phyloP scores from a whole-genome alignment of 1,139 yeast genomes.

The Pichia sp. region DNA sequence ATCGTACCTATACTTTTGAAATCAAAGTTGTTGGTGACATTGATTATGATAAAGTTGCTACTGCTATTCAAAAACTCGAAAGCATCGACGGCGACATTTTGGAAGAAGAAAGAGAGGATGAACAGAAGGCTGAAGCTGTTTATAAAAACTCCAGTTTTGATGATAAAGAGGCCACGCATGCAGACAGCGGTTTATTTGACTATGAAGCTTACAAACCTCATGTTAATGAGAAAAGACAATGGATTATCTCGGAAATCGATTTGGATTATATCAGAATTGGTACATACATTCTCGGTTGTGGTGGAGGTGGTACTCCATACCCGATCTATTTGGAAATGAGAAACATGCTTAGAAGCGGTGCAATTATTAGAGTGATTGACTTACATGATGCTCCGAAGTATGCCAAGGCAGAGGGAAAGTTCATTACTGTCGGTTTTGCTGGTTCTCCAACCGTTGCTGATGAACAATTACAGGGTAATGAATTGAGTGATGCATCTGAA shows the following conservation, averaged over 20 bases:
- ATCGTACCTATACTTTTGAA: background rate
- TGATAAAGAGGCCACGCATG: background rate
- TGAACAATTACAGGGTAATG: slow-evolving; percentile 4
- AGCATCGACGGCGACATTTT: background rate
- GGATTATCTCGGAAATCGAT: background rate
- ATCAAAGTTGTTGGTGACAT: slow-evolving; percentile 5
- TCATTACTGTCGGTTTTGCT: background rate
- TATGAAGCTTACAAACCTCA: background rate
- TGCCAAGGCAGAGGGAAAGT: background rate
- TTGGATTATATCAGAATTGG: slow-evolving; percentile 3
- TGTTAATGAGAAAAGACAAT: background rate
- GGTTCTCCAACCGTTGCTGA: slow-evolving; percentile 3
- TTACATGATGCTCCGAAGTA: background rate
- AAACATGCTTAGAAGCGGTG: background rate
- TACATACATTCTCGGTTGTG: slow-evolving; percentile 4
- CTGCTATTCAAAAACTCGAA: background rate
- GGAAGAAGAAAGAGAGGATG: background rate
- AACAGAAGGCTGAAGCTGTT: background rate
- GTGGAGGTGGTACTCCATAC: slow-evolving; percentile 4
- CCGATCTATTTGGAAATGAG: background rate
- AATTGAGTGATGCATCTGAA: background rate
- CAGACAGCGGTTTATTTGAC: background rate
- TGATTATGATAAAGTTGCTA: background rate
- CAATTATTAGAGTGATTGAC: background rate
- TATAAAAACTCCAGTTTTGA: background rate